Evolutionary conservation across 148 eudicot genomes (phyloP), one percentile per base, ranked within the genome.

Genomic region (Suaeda aralocaspica): DNA sequence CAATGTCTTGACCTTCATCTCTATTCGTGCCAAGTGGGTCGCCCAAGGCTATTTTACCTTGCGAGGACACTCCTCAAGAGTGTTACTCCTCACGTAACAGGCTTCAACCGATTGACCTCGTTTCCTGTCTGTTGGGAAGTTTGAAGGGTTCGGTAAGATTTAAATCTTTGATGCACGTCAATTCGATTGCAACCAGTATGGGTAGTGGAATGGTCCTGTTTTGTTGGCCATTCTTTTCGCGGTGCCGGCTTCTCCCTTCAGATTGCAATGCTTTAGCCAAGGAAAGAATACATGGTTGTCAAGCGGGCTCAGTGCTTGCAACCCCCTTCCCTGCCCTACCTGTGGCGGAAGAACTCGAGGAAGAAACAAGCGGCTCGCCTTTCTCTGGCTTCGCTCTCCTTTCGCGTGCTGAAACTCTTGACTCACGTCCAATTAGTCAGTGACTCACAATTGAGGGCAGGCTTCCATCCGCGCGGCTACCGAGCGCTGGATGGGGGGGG

Each of bases 201-300:
- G 97, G 33, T 81, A 95, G 36, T 80, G 74, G 46, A 89, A 89
- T 44, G 88, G n/a, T n/a, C 87, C 3, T 85, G 85, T 55, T 44
- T 89, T 74, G 95, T 87, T 1, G 97, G 97, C 4, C 97, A 92
- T 72, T 92, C 97, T 1, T 58, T 92, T 5, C n/a, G n/a, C n/a
- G 97, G 97, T 34, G 97, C 95, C 2, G 97, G 97, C 3, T 92
- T 92, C 66, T 92, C 97, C 45, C 88, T 92, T 21, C 97, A 92
- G 73, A 81, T 87, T 5, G 97, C 24, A 92, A 92, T 77, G 74
- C 85, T 1, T 72, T 92, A 67, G 95, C 97, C 59, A 89, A 92
- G 77, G 84, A 89, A 62, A 90, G 95, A 14, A 70, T 89, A 39
- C 84, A 59, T 33, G n/a, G 90, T 92, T 6, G 95, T n/a, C n/a